Conservation (phyloP, 2,329 filamentous ascomycete species). For the Clonostachys solani region DNA sequence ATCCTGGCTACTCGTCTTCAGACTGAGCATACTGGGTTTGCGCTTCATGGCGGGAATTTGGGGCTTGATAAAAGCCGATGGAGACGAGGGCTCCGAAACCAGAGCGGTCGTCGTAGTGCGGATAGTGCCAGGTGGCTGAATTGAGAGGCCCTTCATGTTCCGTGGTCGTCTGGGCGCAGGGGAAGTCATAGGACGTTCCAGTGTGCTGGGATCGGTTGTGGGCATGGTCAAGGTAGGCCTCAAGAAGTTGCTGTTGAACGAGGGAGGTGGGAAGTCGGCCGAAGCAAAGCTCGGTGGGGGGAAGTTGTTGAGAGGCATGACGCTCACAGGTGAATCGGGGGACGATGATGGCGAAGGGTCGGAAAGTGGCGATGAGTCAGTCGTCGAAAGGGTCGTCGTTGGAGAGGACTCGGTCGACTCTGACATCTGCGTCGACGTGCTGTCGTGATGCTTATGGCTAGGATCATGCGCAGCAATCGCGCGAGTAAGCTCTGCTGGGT, state of each 20-base stretch:
- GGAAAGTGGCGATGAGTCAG: conserved; percentile 84
- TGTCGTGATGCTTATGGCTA: conserved; percentile 68
- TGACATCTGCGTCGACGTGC: conserved; percentile 72
- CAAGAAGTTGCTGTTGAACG: too few species aligned
- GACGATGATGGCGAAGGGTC: conserved; percentile 91
- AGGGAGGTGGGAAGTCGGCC: background rate
- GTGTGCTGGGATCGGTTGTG: conserved; percentile 19
- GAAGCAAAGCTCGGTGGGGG: conserved; percentile 52
- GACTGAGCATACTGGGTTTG: conserved; percentile 73
- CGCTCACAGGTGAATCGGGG: conserved; percentile 79
- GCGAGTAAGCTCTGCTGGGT: conserved; percentile 30
- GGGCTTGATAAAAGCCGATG: conserved; percentile 72
- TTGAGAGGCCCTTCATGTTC: conserved; percentile 80
- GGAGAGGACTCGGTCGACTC: conserved; percentile 93
- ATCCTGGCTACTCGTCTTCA: conserved; percentile 66
- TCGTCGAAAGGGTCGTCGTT: conserved; percentile 88
- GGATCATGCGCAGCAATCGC: conserved; percentile 37
- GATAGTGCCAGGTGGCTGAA: conserved; percentile 57
- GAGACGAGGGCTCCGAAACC: conserved; percentile 64
- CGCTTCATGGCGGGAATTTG: conserved; percentile 66
- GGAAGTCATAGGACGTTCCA: conserved; percentile 60
- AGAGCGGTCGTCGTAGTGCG: conserved; percentile 42
- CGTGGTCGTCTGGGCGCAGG: conserved; percentile 68
- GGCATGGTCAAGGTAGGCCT: background rate
- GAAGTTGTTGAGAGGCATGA: conserved; percentile 68